phyloP scores from a whole-genome alignment of 2,329 filamentous ascomycete genomes.

The Neonectria hederae region DNA sequence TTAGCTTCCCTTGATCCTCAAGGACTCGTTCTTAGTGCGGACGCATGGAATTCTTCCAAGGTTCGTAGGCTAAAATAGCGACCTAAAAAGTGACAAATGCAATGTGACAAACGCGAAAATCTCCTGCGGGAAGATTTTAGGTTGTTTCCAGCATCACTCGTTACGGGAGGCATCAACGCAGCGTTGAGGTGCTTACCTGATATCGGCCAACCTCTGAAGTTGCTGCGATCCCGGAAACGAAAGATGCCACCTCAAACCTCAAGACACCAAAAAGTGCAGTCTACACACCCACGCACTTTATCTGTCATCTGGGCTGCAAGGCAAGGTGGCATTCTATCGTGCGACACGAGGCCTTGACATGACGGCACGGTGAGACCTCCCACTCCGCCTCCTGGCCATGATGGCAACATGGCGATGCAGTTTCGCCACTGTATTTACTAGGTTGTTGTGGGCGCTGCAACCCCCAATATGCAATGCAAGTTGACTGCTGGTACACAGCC shows the following conservation, averaged over 20 bases:
- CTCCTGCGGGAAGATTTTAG: background rate
- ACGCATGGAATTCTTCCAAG: conserved; percentile 14
- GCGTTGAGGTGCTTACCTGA: background rate
- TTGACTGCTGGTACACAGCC: background rate
- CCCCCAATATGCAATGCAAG: conserved; percentile 2
- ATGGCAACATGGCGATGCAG: background rate
- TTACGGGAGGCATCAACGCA: background rate
- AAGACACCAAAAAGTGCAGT: background rate
- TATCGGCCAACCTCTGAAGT: background rate
- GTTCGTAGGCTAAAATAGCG: conserved; percentile 1
- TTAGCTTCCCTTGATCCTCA: background rate
- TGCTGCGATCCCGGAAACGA: background rate
- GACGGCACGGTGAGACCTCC: background rate
- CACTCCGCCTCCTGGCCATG: too few species aligned
- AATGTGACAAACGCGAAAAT: background rate
- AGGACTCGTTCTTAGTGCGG: conserved; percentile 7
- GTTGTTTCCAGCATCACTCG: background rate
- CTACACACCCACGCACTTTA: background rate
- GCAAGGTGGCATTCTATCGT: background rate
- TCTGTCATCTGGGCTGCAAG: background rate
- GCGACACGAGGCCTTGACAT: background rate
- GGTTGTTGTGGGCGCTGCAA: background rate
- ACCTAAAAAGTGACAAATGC: background rate
- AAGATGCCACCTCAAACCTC: background rate
- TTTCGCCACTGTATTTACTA: background rate